Evolutionary conservation across 2,329 filamentous ascomycete genomes (phyloP).

Genomic region (Penicillium occitanis): DNA sequence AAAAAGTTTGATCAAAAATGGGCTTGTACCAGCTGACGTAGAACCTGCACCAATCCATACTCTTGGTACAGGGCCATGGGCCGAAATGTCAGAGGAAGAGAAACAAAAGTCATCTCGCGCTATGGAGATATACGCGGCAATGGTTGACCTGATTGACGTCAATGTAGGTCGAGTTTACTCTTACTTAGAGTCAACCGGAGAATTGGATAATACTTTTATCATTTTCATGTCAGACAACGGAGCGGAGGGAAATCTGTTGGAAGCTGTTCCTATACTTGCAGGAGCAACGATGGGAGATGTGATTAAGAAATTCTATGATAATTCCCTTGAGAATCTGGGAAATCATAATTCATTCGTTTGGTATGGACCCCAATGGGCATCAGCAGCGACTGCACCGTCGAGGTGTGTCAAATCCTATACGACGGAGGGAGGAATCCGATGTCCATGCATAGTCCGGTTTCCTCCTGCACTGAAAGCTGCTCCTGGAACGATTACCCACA

Average conservation of each 20-base stretch:
- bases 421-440: slow-evolving; percentile 38
- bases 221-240: slow-evolving; percentile 54
- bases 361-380: slow-evolving; percentile 53
- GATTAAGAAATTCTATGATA: slow-evolving; percentile 49
- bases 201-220: slow-evolving; percentile 52
- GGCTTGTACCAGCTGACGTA: slow-evolving; percentile 45
- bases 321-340: slow-evolving; percentile 50
- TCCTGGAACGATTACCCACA: background rate
- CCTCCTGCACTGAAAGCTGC: slow-evolving; percentile 26
- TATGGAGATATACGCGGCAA: slow-evolving; percentile 54
- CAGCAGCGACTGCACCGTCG: slow-evolving; percentile 47
- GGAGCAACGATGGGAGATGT: slow-evolving; percentile 48
- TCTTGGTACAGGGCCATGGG: slow-evolving; percentile 44
- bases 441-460: slow-evolving; percentile 36
- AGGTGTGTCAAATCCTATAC: slow-evolving; percentile 34
- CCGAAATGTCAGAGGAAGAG: slow-evolving; percentile 40
- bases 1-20: slow-evolving; percentile 47
- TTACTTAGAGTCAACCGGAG: slow-evolving; percentile 48
- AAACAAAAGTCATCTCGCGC: slow-evolving; percentile 43
- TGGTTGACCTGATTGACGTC: slow-evolving; percentile 51
- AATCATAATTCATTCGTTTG: slow-evolving; percentile 50
- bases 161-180: slow-evolving; percentile 49
- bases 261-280: slow-evolving; percentile 46
- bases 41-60: slow-evolving; percentile 47
- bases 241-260: slow-evolving; percentile 50